These are phyloP conservation scores for Panicum hallii DNA, from an alignment of 202 grass and related monocot genomes.

Conservation along the genomic window DNA sequence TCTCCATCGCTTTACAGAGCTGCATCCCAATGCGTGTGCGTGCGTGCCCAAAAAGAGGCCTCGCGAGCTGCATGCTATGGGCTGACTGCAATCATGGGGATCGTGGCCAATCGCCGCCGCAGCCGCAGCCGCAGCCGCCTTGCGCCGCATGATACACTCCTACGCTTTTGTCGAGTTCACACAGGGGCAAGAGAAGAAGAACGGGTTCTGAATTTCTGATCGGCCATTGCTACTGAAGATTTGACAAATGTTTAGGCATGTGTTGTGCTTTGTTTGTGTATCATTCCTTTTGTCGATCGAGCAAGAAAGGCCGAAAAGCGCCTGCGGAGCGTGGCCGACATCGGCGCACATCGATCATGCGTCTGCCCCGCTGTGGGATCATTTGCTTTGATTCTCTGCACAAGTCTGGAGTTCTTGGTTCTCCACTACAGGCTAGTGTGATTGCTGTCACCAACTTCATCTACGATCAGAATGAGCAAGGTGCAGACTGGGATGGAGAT, in stretches of 20 bases:
- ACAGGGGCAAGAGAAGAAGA: slow-evolving; percentile 13
- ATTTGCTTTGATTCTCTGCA: background rate
- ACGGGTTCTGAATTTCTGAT: background rate
- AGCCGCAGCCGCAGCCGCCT: background rate
- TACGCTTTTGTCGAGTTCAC: slow-evolving; percentile 11
- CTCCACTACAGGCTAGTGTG: background rate
- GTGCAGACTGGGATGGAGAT: slow-evolving; percentile 11
- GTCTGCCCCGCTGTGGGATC: background rate
- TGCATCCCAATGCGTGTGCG: slow-evolving; percentile 25
- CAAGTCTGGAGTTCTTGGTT: background rate
- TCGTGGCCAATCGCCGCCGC: background rate
- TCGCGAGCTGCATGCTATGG: slow-evolving; percentile 4
- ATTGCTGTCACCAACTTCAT: slow-evolving; percentile 19
- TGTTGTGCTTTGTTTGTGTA: background rate
- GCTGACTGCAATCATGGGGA: slow-evolving; percentile 18
- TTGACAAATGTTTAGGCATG: background rate
- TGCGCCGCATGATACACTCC: background rate
- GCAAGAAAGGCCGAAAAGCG: background rate
- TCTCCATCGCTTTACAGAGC: slow-evolving; percentile 41
- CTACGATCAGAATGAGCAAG: background rate
- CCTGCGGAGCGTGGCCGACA: slow-evolving; percentile 8
- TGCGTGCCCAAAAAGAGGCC: slow-evolving; percentile 7
- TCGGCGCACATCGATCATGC: background rate
- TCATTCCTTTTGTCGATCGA: slow-evolving; percentile 13
- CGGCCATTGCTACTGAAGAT: background rate